A percentile compares a stretch with the other conserved stretches of the same genome.
phyloP scores from a whole-genome alignment of 495 filamentous ascomycete species.

The Podospora pseudocomata region DNA sequence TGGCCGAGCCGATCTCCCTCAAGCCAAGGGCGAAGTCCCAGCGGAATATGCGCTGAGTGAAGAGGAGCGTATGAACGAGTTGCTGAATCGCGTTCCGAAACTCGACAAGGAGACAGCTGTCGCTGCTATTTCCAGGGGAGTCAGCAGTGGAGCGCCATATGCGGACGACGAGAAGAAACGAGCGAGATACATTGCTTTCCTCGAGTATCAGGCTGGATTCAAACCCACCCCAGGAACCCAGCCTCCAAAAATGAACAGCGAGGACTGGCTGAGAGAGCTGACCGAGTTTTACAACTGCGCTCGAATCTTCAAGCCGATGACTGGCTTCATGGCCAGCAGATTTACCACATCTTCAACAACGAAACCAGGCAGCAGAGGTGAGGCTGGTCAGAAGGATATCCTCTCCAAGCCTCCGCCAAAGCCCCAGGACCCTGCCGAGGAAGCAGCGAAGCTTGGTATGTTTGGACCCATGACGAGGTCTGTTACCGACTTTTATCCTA shows the following conservation, averaged over 20 bases:
- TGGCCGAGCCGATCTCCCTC: constrained; percentile 72
- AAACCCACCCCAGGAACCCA: constrained; percentile 55
- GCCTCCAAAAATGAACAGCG: constrained; percentile 49
- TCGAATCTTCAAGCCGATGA: constrained; percentile 88
- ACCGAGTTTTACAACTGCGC: constrained; percentile 86
- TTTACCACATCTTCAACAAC: constrained; percentile 64
- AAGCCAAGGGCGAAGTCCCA: constrained; percentile 70
- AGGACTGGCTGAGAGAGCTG: constrained; percentile 78
- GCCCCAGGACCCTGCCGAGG: constrained; percentile 72
- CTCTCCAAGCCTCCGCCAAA: constrained; percentile 59
- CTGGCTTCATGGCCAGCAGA: constrained; percentile 83
- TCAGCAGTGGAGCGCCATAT: constrained; percentile 78
- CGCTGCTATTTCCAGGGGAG: constrained; percentile 70
- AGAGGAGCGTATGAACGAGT: constrained; percentile 54
- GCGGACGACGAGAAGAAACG: constrained; percentile 75
- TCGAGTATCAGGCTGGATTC: constrained; percentile 72
- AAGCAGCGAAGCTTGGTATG: constrained; percentile 89
- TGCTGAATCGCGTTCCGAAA: constrained; percentile 62
- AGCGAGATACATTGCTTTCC: constrained; percentile 70
- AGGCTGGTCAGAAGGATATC: constrained; percentile 38
- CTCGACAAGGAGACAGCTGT: constrained; percentile 70
- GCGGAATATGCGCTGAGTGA: constrained; percentile 57
- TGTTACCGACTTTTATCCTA: constrained; percentile 70
- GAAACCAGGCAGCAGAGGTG: constrained; percentile 28
- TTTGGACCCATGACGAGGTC: constrained; percentile 83